Evolutionary conservation across 371 early-diverging fungal genomes (phyloP), one percentile per base, ranked within the genome.

Genomic region (Globomyces sp.): DNA sequence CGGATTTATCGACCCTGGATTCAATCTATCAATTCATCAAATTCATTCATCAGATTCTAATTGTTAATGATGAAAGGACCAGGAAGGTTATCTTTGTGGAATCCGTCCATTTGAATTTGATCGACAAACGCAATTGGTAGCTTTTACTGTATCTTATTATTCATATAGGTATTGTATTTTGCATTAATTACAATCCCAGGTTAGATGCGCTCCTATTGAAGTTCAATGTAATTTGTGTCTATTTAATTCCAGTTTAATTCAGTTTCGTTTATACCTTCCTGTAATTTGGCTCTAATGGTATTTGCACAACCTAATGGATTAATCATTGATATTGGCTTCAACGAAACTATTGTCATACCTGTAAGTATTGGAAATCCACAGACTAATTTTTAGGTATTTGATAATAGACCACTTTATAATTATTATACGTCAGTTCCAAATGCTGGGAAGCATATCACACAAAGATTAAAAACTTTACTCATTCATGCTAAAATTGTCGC

Each of bases 381-480:
- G 24, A 24, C 24, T 24, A 24, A 24, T 24, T 24, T 24, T 37
- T 39, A 55, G 55, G 55, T 55, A 5, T 55, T 39, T 37, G 55
- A 55, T 2, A 55, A 55, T 39, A 55, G 34, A 5, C 55, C 55
- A 55, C 39, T 55, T 4, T 39, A 39, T 39, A 55, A 55, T 37
- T 55, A 55, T n/a, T 41, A 55, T 55, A 55, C 55, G 6, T 3
- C 55, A 37, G 39, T 55, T 55, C 24, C 34, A 13, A 55, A 55
- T 37, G 55, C 55, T 3, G 55, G 55, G 4, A 55, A 40, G 3
- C 34, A 37, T 37, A 39, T 55, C 4, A 40, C 34, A 13, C 37
- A n/a, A n/a, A 5, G 39, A 13, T 37, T 55, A 5, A 55, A 55
- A 37, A 4, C 55, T 39, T n/a, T 55, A 37, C 40, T 55, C 39